phyloP scores from a whole-genome alignment of 164 flowering plant species.

The Nelumbo lutea region DNA sequence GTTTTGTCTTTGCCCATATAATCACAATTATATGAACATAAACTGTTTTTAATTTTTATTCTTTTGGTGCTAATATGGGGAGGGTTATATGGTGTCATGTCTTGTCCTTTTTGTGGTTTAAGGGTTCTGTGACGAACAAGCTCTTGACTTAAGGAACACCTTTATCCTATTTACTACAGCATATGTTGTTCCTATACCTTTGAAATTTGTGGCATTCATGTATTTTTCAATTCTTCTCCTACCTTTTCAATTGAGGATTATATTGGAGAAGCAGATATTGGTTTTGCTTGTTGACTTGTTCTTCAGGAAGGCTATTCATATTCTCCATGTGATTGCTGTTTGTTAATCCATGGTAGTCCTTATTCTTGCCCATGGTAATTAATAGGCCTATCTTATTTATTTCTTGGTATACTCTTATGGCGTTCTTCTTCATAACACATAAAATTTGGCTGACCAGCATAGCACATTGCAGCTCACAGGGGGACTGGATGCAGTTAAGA shows the following conservation, averaged over 20 bases:
- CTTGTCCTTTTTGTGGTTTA: not conserved
- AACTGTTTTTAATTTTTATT: too few relatives aligned
- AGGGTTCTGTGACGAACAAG: too few relatives aligned
- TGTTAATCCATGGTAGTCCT: not conserved
- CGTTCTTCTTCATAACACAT: not conserved
- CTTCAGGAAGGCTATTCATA: not conserved
- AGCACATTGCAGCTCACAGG: slow-evolving; percentile 62
- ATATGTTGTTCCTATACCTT: not conserved
- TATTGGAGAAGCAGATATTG: too few relatives aligned
- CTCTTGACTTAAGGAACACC: too few relatives aligned
- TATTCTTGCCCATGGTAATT: not conserved
- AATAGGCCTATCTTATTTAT: too few relatives aligned
- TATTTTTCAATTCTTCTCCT: too few relatives aligned
- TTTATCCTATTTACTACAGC: not conserved
- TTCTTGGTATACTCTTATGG: not conserved
- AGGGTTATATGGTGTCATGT: not conserved
- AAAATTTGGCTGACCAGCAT: slow-evolving; percentile 1
- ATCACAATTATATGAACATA: too few relatives aligned
- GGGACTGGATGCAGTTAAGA: slow-evolving; percentile 51
- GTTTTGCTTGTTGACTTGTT: too few relatives aligned
- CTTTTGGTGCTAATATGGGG: too few relatives aligned
- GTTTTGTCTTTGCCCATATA: too few relatives aligned
- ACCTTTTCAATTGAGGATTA: not conserved
- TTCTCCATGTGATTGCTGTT: not conserved
- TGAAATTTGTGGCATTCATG: not conserved